These are phyloP conservation scores for Dioscorea zingiberensis DNA, from an alignment of 106 monocot genomes.

Conservation along the genomic window DNA sequence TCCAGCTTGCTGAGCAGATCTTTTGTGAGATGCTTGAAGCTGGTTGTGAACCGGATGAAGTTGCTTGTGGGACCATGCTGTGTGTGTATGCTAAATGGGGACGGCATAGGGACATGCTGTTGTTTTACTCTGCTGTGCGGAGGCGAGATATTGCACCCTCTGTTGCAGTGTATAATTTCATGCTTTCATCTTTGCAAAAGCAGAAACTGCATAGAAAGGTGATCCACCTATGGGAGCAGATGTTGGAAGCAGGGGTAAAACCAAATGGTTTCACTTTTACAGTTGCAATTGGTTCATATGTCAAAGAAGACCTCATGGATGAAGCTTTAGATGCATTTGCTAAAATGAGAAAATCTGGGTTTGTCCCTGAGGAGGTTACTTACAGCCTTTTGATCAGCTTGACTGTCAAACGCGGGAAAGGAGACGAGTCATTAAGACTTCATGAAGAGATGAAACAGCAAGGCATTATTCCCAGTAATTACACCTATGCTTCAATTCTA, in stretches of 20 bases:
- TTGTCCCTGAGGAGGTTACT: slow-evolving; percentile 71
- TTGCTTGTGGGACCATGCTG: slow-evolving; percentile 92
- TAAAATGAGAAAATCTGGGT: slow-evolving; percentile 58
- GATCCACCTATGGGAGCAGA: slow-evolving; percentile 67
- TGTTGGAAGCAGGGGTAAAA: slow-evolving; percentile 48
- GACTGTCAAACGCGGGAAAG: slow-evolving; percentile 40
- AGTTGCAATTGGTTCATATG: slow-evolving; percentile 63
- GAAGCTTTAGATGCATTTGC: slow-evolving; percentile 61
- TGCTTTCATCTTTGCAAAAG: slow-evolving; percentile 96
- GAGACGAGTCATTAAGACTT: slow-evolving; percentile 52
- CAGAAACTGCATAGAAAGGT: slow-evolving; percentile 67
- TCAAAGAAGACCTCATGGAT: slow-evolving; percentile 39
- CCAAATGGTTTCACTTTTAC: slow-evolving; percentile 80
- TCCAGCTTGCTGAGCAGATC: slow-evolving; percentile 77
- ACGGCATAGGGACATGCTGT: slow-evolving; percentile 75
- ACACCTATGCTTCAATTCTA: slow-evolving; percentile 77
- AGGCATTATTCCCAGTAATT: slow-evolving; percentile 70
- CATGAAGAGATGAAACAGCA: slow-evolving; percentile 73
- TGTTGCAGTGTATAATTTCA: slow-evolving; percentile 87
- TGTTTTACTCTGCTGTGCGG: slow-evolving; percentile 72
- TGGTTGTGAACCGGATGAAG: slow-evolving; percentile 90
- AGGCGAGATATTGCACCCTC: slow-evolving; percentile 67
- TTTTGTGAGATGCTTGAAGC: slow-evolving; percentile 97
- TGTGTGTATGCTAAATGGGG: slow-evolving; percentile 98
- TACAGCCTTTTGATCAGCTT: slow-evolving; percentile 71